Conservation (phyloP, 2,329 filamentous ascomycete species). For the Cladosporium austrohemisphaericum region DNA sequence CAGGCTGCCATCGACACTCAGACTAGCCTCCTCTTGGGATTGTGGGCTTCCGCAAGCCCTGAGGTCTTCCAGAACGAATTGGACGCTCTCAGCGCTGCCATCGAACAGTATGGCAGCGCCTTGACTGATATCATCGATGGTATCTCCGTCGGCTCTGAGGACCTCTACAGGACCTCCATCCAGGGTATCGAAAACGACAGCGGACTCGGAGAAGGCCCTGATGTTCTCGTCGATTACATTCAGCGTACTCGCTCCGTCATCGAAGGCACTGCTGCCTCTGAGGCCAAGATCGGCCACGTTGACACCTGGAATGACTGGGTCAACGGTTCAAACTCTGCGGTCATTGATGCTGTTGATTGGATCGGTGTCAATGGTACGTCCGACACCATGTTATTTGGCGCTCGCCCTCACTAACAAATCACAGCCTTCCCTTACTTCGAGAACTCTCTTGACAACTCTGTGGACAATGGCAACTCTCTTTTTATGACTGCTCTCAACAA, state of each 20-base stretch:
- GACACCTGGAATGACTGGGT: constrained; percentile 77
- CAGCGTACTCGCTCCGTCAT: constrained; percentile 62
- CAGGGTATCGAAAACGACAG: constrained; percentile 62
- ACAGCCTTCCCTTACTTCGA: constrained; percentile 72
- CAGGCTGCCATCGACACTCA: constrained; percentile 78
- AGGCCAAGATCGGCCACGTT: constrained; percentile 70
- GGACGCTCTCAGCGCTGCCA: constrained; percentile 64
- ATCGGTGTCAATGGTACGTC: constrained; percentile 71
- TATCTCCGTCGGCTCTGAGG: constrained; percentile 83
- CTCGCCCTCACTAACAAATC: neutral
- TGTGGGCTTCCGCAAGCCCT: constrained; percentile 60
- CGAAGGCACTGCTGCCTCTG: constrained; percentile 52
- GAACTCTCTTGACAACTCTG: constrained; percentile 61
- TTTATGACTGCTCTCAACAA: constrained; percentile 65
- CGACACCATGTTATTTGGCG: no score
- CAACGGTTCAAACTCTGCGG: constrained; percentile 66
- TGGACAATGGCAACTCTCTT: constrained; percentile 60
- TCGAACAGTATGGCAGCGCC: constrained; percentile 62
- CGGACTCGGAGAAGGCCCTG: constrained; percentile 60
- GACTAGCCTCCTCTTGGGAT: constrained; percentile 72
- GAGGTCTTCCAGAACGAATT: constrained; percentile 68
- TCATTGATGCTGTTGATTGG: constrained; percentile 70
- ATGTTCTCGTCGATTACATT: constrained; percentile 66
- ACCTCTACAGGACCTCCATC: constrained; percentile 64
- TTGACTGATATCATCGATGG: constrained; percentile 62